phyloP scores from a whole-genome alignment of 1,284 basidiomycete species.

The Fistulinella staudtii region DNA sequence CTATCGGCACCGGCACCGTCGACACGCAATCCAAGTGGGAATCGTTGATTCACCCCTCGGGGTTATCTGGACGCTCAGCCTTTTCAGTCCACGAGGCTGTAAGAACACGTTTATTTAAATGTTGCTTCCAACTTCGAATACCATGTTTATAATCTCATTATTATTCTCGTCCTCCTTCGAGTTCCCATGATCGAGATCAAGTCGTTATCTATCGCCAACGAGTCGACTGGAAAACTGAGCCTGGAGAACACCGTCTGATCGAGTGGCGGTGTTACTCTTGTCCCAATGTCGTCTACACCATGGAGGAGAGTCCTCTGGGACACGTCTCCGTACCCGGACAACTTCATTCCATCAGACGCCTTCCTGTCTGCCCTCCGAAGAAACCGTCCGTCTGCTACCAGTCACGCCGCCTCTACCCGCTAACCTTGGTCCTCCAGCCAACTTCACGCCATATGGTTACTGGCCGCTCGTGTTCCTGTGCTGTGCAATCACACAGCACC shows the following conservation, averaged over 20 bases:
- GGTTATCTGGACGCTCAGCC: constrained; percentile 25
- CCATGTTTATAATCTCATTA: constrained; percentile 6
- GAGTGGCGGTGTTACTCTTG: not conserved
- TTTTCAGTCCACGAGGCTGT: constrained; percentile 23
- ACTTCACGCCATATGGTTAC: constrained; percentile 73
- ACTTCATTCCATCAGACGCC: constrained; percentile 75
- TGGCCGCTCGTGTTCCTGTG: constrained; percentile 68
- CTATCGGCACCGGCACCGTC: constrained; percentile 31
- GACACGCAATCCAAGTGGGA: constrained; percentile 20
- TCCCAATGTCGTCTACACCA: not conserved
- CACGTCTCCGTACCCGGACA: constrained; percentile 74
- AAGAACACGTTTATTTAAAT: constrained; percentile 38
- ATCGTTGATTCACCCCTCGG: constrained; percentile 34
- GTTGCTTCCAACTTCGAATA: constrained; percentile 20
- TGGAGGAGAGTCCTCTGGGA: constrained; percentile 91
- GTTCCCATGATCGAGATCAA: constrained; percentile 23
- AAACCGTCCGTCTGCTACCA: constrained; percentile 52
- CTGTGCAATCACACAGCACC: constrained; percentile 81
- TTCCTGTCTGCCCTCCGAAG: constrained; percentile 77
- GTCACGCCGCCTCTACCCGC: constrained; percentile 9
- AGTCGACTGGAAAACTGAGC: not conserved
- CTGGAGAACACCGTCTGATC: constrained; percentile 3
- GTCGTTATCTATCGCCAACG: not conserved
- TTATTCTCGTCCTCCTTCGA: constrained; percentile 1
- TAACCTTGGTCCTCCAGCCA: constrained; percentile 47